These are phyloP conservation scores for Choiromyces venosus DNA, from an alignment of 495 filamentous ascomycete genomes.

Conservation along the genomic window DNA sequence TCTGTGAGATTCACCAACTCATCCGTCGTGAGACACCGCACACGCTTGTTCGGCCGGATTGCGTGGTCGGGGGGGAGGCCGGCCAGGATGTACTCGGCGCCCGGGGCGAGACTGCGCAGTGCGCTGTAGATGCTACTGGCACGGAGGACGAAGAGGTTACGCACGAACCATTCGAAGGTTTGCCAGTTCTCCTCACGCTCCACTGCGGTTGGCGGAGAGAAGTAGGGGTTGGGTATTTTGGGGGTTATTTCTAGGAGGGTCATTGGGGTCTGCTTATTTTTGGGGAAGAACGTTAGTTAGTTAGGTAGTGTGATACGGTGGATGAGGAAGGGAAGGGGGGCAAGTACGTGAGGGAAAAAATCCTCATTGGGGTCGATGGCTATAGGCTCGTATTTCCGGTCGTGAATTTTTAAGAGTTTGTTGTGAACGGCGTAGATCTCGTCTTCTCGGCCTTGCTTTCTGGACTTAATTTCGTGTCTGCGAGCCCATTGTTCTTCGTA, in stretches of 20 bases:
- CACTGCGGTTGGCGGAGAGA: neutral
- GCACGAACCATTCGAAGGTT: slow-evolving; percentile 30
- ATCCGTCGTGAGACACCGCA: slow-evolving; percentile 46
- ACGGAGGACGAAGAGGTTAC: slow-evolving; percentile 21
- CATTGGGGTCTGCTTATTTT: slow-evolving; percentile 13
- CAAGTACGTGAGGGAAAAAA: slow-evolving; percentile 8
- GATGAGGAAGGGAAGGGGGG: neutral
- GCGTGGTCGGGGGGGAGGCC: slow-evolving; percentile 43
- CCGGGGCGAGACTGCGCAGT: slow-evolving; percentile 24
- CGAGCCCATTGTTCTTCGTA: slow-evolving; percentile 9
- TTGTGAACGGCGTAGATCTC: slow-evolving; percentile 2
- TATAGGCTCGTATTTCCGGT: slow-evolving; percentile 5
- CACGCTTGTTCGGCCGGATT: slow-evolving; percentile 40
- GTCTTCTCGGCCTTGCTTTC: neutral
- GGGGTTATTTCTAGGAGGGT: slow-evolving; percentile 35
- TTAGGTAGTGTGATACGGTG: neutral
- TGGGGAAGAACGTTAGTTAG: too few relatives aligned
- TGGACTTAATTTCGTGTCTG: neutral
- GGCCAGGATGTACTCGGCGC: slow-evolving; percentile 47
- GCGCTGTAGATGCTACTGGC: slow-evolving; percentile 14
- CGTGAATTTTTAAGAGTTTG: slow-evolving; percentile 11
- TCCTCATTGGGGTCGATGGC: neutral
- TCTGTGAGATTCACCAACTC: slow-evolving; percentile 51
- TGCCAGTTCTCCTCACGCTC: slow-evolving; percentile 10
- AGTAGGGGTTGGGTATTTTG: slow-evolving; percentile 12